These are phyloP conservation scores for Conoideocrella luteorostrata DNA, from an alignment of 2,329 filamentous ascomycete genomes.

Conservation along the genomic window DNA sequence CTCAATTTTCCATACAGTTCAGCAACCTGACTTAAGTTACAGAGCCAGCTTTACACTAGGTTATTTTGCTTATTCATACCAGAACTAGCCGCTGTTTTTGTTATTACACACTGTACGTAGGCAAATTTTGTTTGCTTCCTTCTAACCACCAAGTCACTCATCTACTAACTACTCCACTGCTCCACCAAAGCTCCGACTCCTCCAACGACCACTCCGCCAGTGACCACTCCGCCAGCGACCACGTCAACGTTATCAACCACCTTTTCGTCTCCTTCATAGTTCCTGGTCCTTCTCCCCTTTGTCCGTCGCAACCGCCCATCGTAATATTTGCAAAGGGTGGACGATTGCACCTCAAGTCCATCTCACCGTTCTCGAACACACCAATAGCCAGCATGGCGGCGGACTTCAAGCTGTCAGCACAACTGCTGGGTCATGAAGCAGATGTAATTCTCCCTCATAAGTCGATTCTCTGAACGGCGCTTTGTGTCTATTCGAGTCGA, in stretches of 20 bases:
- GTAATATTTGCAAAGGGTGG: not conserved
- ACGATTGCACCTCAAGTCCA: constrained; percentile 12
- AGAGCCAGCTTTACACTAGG: too few relatives aligned
- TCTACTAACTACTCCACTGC: constrained; percentile 5
- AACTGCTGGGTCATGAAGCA: constrained; percentile 81
- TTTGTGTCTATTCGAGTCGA: too few relatives aligned
- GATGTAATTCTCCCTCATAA: constrained; percentile 66
- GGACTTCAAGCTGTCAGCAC: constrained; percentile 90
- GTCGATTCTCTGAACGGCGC: too few relatives aligned
- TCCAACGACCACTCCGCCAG: constrained; percentile 6
- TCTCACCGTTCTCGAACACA: constrained; percentile 8
- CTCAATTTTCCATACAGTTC: not conserved
- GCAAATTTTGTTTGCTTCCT: too few relatives aligned
- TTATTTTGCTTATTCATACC: too few relatives aligned
- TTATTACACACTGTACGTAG: too few relatives aligned
- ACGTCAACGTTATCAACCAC: constrained; percentile 7
- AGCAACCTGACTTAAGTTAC: too few relatives aligned
- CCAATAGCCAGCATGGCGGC: constrained; percentile 51
- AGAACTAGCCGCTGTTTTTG: too few relatives aligned
- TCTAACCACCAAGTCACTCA: too few relatives aligned
- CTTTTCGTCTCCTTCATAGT: not conserved
- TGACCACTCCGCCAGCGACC: constrained; percentile 8
- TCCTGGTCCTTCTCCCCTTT: not conserved
- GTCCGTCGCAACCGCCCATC: not conserved
- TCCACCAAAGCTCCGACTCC: constrained; percentile 7